phyloP scores from a whole-genome alignment of 148 eudicot species.

The Camellia lanceoleosa region DNA sequence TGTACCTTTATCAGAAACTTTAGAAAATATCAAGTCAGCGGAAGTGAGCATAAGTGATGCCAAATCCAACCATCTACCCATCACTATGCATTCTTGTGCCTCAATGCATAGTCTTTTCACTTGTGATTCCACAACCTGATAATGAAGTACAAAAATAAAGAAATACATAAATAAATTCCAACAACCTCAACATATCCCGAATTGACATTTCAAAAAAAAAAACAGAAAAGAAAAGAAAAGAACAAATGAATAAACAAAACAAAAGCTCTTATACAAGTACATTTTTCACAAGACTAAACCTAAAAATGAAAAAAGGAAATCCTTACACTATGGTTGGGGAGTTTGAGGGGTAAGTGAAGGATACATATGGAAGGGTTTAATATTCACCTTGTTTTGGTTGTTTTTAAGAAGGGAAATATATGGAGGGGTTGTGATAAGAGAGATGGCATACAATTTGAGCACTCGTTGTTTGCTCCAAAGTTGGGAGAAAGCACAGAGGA shows the following conservation, averaged over 20 bases:
- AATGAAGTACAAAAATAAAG: neutral
- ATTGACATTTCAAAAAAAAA: neutral
- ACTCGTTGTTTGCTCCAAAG: too few species aligned
- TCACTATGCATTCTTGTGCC: constrained; percentile 70
- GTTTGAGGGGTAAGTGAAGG: too few species aligned
- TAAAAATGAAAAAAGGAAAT: neutral
- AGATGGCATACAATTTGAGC: too few species aligned
- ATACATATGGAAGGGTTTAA: too few species aligned
- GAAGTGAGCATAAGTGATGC: constrained; percentile 74
- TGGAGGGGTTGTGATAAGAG: too few species aligned
- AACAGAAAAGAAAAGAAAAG: neutral
- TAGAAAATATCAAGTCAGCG: constrained; percentile 74
- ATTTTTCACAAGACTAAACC: neutral
- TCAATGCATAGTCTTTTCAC: constrained; percentile 62
- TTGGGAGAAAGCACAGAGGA: too few species aligned
- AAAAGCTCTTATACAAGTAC: neutral
- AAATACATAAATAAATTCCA: neutral
- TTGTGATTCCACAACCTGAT: constrained; percentile 73
- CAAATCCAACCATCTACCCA: constrained; percentile 76
- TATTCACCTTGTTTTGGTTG: too few species aligned
- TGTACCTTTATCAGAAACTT: constrained; percentile 80
- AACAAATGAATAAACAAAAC: neutral
- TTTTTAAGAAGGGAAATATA: too few species aligned
- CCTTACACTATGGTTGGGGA: neutral
- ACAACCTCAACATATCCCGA: neutral